Base-by-base conservation (phyloP, 2,329 filamentous ascomycete species). In the Aspergillus pseudonomiae region DNA sequence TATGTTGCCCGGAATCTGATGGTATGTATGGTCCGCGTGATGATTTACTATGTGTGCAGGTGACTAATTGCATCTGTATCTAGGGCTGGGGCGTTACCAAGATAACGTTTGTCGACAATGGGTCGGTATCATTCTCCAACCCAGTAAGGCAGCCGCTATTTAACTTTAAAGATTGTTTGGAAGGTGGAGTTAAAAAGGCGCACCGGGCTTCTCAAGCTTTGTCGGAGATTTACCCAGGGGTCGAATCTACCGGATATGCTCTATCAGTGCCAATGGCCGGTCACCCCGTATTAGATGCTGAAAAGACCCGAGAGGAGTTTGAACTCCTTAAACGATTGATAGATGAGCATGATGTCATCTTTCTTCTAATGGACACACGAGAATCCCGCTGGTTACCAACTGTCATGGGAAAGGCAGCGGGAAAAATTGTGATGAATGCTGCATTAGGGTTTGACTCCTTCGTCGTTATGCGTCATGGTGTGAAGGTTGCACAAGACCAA, bases 311-410 rank as follows among this genome's bases (percentile, higher is more conserved):
- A 68, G 81, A 79, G 6, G 91, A 98, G 57, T 97, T 92, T 71
- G 88, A 92, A 62, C 88, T 86, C 66, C 81, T 99, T 4, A 85
- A 91, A 71, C 78, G 83, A 56, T 82, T 99, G 16, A 89, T 99
- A 60, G 85, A 93, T 56, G 87, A 89, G 30, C 95, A 99, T 73
- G 95, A 99, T 74, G 94, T 87, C 21, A 89, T 99, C 30, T 99
- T 99, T 75, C 83, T 99, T n/a, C 86, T 99, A 5, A 97, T 98
- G 93, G 94, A 98, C 72, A 96, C 93, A 11, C 85, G 95, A 66
- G 95, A 99, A 79, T 95, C 92, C 54, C 85, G 95, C 68, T 99
- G 95, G 95, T 83, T 99, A 46, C 95, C 95, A 1, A 98, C 94
- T 0, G 88, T 99, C 19, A 97, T 99, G 89, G 94, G 91, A 46